A percentile compares a stretch with the other conserved stretches of the same genome.
phyloP scores from a whole-genome alignment of 768 basidiomycete species.

The Astraeus odoratus region DNA sequence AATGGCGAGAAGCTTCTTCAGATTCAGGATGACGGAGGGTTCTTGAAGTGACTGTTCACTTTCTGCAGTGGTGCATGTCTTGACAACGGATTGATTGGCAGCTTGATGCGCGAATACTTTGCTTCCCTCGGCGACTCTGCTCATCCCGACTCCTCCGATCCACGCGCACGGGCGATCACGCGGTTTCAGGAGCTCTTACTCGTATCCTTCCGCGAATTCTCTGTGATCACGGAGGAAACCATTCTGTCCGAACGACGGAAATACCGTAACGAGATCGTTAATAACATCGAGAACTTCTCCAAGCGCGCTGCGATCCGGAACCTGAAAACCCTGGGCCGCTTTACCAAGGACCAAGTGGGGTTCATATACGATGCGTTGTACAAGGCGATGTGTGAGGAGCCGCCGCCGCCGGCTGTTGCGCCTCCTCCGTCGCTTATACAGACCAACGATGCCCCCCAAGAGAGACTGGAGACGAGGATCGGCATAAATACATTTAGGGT shows the following conservation, averaged over 20 bases:
- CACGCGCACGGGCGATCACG: constrained; percentile 87
- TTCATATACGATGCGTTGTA: constrained; percentile 91
- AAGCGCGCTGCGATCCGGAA: constrained; percentile 89
- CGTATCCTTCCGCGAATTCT: constrained; percentile 96
- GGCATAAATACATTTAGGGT: constrained; percentile 78
- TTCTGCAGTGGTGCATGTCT: background rate
- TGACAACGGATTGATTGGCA: constrained; percentile 28
- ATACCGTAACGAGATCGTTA: constrained; percentile 84
- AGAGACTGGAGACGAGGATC: constrained; percentile 86
- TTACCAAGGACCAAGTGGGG: constrained; percentile 82
- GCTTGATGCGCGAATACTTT: constrained; percentile 95
- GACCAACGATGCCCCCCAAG: constrained; percentile 53
- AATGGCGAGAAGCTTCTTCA: constrained; percentile 89
- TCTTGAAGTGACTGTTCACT: constrained; percentile 68
- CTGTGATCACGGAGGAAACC: constrained; percentile 91
- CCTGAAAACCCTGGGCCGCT: constrained; percentile 68
- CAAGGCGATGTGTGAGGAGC: constrained; percentile 72
- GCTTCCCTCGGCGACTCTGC: constrained; percentile 89
- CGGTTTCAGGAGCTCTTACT: constrained; percentile 96
- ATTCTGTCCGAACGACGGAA: constrained; percentile 81
- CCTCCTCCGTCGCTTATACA: constrained; percentile 46
- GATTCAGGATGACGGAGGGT: constrained; percentile 94
- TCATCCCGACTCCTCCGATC: constrained; percentile 82
- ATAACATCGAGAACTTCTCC: constrained; percentile 89
- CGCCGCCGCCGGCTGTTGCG: constrained; percentile 51